Base-by-base conservation (phyloP, 768 basidiomycete species). In the Rhodotorula paludigena region DNA sequence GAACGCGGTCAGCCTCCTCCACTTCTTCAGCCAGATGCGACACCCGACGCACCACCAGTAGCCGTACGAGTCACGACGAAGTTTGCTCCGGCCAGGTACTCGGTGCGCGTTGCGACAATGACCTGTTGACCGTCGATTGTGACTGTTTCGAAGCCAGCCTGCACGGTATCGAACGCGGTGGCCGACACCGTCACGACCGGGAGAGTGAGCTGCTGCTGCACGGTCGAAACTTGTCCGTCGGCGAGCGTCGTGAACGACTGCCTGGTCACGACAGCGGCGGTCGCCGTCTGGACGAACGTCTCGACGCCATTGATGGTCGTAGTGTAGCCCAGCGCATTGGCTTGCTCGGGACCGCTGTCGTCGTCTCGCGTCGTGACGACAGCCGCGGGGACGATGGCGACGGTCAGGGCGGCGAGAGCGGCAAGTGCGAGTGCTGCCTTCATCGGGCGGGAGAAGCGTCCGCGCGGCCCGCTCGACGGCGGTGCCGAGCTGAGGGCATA, bases 381-480 rank as follows among this genome's bases (percentile, higher is more conserved):
- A 1, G 57, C 48, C 5, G 63, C 48, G 4, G 63, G 63, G 9
- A 64, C 49, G 32, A 64, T 44, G 39, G 63, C 63, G 49, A 64
- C 21, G 49, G 53, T 28, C 25, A 64, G n/a, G 32, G 38, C 42
- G 33, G 63, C 63, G 14, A 64, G 33, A 3, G 30, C 28, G 25
- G 41, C 49, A 11, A 57, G 25, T 23, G 38, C 14, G 36, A 53
- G 36, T 0, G 48, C 39, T 12, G 33, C n/a, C 61, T 63, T 55
- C 35, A 25, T 35, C 20, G n/a, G 28, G 10, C 36, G 33, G 1
- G 44, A 47, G 28, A 63, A 42, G 23, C 52, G 11, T 5, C 18
- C 9, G 33, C 52, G n/a, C 7, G 9, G n/a, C n/a, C n/a, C 23
- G 10, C 52, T 62, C 8, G 60, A 33, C 30, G 52, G 52, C 0